phyloP scores from a whole-genome alignment of 257 asterid genomes.

The Solanum sitiens region DNA sequence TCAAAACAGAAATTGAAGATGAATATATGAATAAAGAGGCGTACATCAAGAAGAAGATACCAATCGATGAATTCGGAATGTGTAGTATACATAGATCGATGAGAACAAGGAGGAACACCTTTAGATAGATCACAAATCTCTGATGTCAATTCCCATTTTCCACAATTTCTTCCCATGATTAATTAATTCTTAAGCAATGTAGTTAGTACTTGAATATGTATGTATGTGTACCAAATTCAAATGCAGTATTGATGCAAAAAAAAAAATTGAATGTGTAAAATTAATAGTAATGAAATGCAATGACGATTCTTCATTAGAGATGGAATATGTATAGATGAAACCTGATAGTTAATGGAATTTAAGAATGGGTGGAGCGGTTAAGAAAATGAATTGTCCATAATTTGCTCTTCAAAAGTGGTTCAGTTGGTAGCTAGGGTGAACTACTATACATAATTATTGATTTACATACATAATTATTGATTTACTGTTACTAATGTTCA shows the following conservation, averaged over 20 bases:
- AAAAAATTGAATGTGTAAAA: too few relatives aligned
- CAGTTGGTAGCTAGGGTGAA: background rate
- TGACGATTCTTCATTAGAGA: background rate
- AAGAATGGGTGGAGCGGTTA: constrained; percentile 45
- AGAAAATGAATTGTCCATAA: constrained; percentile 16
- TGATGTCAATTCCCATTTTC: constrained; percentile 31
- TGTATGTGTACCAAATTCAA: background rate
- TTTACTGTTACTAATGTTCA: too few relatives aligned
- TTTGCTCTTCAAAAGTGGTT: constrained; percentile 17
- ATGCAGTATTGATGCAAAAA: background rate
- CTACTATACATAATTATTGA: too few relatives aligned
- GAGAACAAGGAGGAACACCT: constrained; percentile 24
- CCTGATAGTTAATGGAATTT: background rate
- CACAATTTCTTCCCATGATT: constrained; percentile 18
- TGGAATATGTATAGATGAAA: background rate
- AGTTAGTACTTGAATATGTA: background rate
- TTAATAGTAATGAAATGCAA: background rate
- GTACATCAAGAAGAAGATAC: constrained; percentile 60
- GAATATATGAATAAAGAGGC: background rate
- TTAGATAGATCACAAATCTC: constrained; percentile 40
- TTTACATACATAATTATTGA: too few relatives aligned
- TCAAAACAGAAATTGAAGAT: too few relatives aligned
- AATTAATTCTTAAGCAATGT: background rate
- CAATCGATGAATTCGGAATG: constrained; percentile 37
- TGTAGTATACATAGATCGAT: background rate